Conservation (phyloP, 768 basidiomycete species). For the Plicaturopsis crispa region DNA sequence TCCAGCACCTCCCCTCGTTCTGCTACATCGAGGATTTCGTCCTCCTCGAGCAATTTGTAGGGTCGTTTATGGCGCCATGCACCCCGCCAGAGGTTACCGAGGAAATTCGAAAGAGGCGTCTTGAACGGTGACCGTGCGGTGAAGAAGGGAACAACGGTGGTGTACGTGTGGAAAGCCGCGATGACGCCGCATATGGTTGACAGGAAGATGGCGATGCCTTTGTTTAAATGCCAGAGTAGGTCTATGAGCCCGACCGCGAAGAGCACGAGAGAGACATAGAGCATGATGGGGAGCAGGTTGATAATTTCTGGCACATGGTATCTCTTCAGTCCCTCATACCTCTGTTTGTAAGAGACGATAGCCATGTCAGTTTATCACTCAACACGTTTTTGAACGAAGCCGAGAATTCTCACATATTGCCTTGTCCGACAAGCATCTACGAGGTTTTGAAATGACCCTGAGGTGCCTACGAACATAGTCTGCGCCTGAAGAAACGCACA, state of each 20-base stretch:
- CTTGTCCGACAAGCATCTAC: conserved; percentile 6
- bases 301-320: conserved; percentile 7
- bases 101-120: conserved; percentile 8
- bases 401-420: conserved; percentile 9
- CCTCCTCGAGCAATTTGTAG: conserved; percentile 6
- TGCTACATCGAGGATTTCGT: conserved; percentile 7
- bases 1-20: conserved; percentile 5
- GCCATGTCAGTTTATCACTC: too few relatives aligned
- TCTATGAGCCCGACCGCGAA: conserved; percentile 11
- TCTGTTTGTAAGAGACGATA: neutral
- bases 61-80: neutral
- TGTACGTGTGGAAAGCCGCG: conserved; percentile 6
- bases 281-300: conserved; percentile 7
- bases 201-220: conserved; percentile 11
- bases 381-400: too few relatives aligned
- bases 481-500: neutral
- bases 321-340: conserved; percentile 5
- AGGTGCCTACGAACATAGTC: neutral
- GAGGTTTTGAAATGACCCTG: neutral
- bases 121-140: conserved; percentile 10
- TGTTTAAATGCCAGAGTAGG: conserved; percentile 10
- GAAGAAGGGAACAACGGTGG: conserved; percentile 9
- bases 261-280: conserved; percentile 9
- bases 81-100: conserved; percentile 10
- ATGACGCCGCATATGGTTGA: conserved; percentile 8